Conservation (phyloP, 768 basidiomycete species). For the Tulasnella sp. region DNA sequence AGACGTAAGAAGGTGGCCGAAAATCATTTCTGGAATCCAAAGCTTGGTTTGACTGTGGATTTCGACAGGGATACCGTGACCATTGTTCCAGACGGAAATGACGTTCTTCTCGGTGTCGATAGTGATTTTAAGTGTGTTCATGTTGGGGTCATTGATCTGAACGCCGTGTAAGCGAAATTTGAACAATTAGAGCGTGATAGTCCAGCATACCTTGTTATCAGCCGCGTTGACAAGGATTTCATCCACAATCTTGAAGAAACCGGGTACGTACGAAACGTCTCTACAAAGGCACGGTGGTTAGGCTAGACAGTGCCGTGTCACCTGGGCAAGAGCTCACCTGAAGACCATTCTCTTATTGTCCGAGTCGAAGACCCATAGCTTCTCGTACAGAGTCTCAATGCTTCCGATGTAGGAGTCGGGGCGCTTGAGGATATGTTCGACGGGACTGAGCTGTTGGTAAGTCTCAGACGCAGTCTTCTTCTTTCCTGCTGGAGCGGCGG, state of each 20-base stretch:
- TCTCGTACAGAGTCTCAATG: slow-evolving; percentile 73
- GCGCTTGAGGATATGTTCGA: slow-evolving; percentile 87
- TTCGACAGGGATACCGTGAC: slow-evolving; percentile 92
- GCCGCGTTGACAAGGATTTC: slow-evolving; percentile 99
- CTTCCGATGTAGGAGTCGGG: slow-evolving; percentile 97
- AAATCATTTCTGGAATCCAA: slow-evolving; percentile 95
- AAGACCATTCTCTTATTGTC: slow-evolving; percentile 73
- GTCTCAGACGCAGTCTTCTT: slow-evolving; percentile 80
- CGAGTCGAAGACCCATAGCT: slow-evolving; percentile 90
- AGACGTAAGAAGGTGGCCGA: slow-evolving; percentile 85
- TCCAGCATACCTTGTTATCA: slow-evolving; percentile 77
- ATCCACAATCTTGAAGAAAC: slow-evolving; percentile 98
- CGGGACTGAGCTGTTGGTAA: slow-evolving; percentile 84
- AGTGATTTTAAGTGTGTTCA: slow-evolving; percentile 84
- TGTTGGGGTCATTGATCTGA: slow-evolving; percentile 82
- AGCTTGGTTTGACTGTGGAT: slow-evolving; percentile 87
- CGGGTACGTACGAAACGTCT: slow-evolving; percentile 72
- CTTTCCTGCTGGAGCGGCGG: slow-evolving; percentile 34
- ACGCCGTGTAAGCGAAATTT: background rate
- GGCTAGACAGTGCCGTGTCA: background rate
- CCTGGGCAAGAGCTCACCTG: slow-evolving; percentile 41
- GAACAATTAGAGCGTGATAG: background rate
- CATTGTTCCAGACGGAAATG: slow-evolving; percentile 94
- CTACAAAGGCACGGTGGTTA: slow-evolving; percentile 18
- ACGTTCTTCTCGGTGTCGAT: slow-evolving; percentile 73